Base-by-base conservation (phyloP, 257 asterid genomes). In the Plantago ovata region DNA sequence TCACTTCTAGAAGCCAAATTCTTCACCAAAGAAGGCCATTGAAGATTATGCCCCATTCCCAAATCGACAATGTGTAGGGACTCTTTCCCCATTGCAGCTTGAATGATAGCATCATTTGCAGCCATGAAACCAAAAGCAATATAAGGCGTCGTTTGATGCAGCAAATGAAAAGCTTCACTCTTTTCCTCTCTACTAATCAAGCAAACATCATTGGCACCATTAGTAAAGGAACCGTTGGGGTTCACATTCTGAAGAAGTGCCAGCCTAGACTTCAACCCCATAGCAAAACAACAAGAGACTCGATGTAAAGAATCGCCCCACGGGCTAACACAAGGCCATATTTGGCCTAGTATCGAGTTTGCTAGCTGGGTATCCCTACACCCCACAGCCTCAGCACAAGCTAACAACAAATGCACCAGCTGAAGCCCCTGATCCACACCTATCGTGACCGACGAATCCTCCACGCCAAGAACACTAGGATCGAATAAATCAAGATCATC, bases 361-460 rank as follows among this genome's bases (percentile, higher is more conserved):
- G 85, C 83, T 9, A 84, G 77, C 0, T 18, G 71, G 8, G 70
- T 56, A 47, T 84, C 93, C 70, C 87, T 69, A 16, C 85, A 80
- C 12, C 87, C 84, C 21, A 84, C 72, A 2, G 85, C 92, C 77
- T 84, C 87, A 0, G 92, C 92, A 36, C 87, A 84, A 53, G 77
- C 84, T 42, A 84, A 65, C 18, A 84, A 63, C 16, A 76, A 42
- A 60, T 84, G 93, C 62, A 84, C 87, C 44, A 84, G 60, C n/a
- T 80, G 71, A 1, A 84, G 82, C 50, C 87, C 92, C n/a, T 68
- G 72, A 60, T 78, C 79, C 7, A 74, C 80, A 47, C 45, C 68
- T 45, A 21, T 20, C 9, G 61, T 47, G 62, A 22, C 53, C 18
- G 20, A 38, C 18, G 20, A 38, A n/a, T 64, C 56, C 43, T 68